Percentiles rank a stretch among this genome's conserved stretches.
These are phyloP conservation scores for Halteria grandinella DNA, from an alignment of 73 alveolate species.

Conservation along the genomic window DNA sequence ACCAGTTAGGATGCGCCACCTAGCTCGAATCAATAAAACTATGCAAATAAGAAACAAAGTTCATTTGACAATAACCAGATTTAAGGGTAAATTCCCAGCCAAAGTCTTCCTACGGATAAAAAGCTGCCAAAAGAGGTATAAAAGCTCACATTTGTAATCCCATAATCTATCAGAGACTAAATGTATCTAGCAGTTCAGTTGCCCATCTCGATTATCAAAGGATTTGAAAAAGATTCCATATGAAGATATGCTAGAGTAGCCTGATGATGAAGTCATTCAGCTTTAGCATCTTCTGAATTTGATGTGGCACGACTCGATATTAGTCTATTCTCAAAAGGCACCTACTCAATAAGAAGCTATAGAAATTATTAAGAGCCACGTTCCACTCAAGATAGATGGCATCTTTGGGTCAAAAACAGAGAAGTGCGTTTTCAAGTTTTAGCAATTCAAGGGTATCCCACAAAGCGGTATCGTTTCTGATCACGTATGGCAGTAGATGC, in stretches of 20 bases:
- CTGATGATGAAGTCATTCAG: conserved; percentile 3
- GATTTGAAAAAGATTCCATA: not conserved
- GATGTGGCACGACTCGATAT: conserved; percentile 13
- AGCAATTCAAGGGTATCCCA: conserved; percentile 5
- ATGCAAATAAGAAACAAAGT: conserved; percentile 5
- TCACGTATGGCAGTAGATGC: not conserved
- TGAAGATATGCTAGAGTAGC: not conserved
- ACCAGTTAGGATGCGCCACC: not conserved
- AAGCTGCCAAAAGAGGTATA: too few relatives aligned
- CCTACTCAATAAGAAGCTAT: not conserved
- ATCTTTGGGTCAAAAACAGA: conserved; percentile 52
- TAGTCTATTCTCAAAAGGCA: too few relatives aligned
- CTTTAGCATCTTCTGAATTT: conserved; percentile 20
- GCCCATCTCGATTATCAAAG: not conserved
- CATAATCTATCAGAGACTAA: not conserved
- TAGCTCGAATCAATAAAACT: not conserved
- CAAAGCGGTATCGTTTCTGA: conserved; percentile 47
- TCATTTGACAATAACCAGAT: not conserved
- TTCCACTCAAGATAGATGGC: conserved; percentile 48
- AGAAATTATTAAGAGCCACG: not conserved
- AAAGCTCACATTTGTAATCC: not conserved
- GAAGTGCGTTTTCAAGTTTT: conserved; percentile 23
- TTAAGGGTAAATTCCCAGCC: not conserved
- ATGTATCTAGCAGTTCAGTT: too few relatives aligned
- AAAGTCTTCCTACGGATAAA: too few relatives aligned